phyloP scores from a whole-genome alignment of 768 basidiomycete genomes.

The Lactifluus subvellereus region DNA sequence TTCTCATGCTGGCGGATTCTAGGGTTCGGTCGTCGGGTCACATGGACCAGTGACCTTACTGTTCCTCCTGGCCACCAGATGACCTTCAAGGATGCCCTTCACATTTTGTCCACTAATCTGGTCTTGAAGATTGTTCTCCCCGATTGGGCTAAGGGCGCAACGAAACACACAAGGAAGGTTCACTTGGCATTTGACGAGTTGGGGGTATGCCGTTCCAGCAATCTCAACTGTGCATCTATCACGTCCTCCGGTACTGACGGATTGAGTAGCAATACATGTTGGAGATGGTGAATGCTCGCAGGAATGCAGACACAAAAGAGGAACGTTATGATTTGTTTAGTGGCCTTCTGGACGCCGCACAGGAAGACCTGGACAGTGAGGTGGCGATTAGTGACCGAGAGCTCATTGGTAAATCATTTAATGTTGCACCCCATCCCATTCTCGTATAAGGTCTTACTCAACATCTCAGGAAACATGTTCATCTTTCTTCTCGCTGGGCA shows the following conservation, averaged over 20 bases:
- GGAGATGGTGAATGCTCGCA: slow-evolving; percentile 27
- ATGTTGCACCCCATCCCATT: not conserved
- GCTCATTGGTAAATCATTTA: slow-evolving; percentile 18
- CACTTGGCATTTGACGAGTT: slow-evolving; percentile 41
- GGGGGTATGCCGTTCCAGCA: slow-evolving; percentile 28
- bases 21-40: slow-evolving; percentile 46
- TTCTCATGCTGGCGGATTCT: not conserved
- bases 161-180: slow-evolving; percentile 31
- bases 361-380: slow-evolving; percentile 17
- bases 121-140: slow-evolving; percentile 38
- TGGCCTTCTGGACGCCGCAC: slow-evolving; percentile 25
- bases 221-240: not conserved
- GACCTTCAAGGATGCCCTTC: slow-evolving; percentile 46
- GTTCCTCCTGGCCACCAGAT: slow-evolving; percentile 41
- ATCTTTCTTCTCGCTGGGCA: slow-evolving; percentile 35
- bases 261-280: slow-evolving; percentile 26
- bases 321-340: slow-evolving; percentile 29
- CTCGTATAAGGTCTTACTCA: not conserved
- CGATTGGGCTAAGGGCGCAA: slow-evolving; percentile 35
- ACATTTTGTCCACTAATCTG: slow-evolving; percentile 37
- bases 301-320: slow-evolving; percentile 18
- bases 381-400: slow-evolving; percentile 25
- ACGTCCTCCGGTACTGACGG: not conserved
- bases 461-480: slow-evolving; percentile 28
- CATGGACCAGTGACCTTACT: slow-evolving; percentile 42